These are phyloP conservation scores for Epichloe brachyelytri DNA, from an alignment of 2,329 filamentous ascomycete species.

Conservation along the genomic window DNA sequence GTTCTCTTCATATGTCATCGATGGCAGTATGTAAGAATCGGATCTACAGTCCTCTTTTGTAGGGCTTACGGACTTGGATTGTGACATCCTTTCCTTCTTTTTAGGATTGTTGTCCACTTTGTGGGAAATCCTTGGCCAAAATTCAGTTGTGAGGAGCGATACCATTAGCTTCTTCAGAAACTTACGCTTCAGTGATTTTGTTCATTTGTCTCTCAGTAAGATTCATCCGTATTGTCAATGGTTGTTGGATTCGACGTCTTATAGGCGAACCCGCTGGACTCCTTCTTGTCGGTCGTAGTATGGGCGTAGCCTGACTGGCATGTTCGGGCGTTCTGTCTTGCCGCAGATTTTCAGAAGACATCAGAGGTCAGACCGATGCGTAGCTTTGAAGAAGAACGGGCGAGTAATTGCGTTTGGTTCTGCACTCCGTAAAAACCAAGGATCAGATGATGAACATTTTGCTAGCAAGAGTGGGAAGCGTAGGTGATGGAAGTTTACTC, in stretches of 20 bases:
- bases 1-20: neutral
- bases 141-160: neutral
- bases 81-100: conserved; percentile 9
- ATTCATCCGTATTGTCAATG: conserved; percentile 33
- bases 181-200: conserved; percentile 33
- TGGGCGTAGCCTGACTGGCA: neutral
- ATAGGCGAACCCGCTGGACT: conserved; percentile 20
- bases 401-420: neutral
- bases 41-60: neutral
- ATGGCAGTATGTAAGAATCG: neutral
- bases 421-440: neutral
- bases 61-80: neutral
- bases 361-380: neutral
- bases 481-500: neutral
- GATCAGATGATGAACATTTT: no score
- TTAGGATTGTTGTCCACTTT: conserved; percentile 17
- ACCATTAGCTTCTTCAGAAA: neutral
- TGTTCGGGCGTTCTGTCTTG: neutral
- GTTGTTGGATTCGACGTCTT: conserved; percentile 21
- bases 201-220: conserved; percentile 37
- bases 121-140: conserved; percentile 18
- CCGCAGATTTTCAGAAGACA: neutral
- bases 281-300: conserved; percentile 10
- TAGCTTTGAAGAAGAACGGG: neutral
- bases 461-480: neutral